Percentiles rank a stretch among this genome's conserved stretches.
Evolutionary conservation across 2,329 filamentous ascomycete species (phyloP).

Genomic region (Fonsecaea multimorphosa): DNA sequence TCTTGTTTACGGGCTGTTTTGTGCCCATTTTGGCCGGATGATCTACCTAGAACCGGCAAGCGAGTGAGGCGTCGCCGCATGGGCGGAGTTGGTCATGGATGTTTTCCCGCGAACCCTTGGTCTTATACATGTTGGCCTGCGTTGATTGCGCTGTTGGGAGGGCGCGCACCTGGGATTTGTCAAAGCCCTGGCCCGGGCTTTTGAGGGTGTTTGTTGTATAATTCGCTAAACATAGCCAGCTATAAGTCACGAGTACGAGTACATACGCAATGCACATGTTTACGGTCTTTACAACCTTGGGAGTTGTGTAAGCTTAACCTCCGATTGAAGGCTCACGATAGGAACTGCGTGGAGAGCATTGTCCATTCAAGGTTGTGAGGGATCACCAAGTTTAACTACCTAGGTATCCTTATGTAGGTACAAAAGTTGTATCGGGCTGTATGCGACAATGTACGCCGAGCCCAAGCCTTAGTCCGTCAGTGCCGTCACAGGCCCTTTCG

Average conservation of each 20-base stretch:
- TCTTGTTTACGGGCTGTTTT: neutral
- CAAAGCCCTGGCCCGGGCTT: neutral
- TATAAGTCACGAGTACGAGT: neutral
- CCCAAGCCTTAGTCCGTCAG: too few species aligned
- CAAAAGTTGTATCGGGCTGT: neutral
- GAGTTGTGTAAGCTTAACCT: neutral
- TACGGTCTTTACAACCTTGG: neutral
- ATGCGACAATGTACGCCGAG: too few species aligned
- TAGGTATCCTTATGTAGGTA: too few species aligned
- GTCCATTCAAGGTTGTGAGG: too few species aligned
- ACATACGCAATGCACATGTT: neutral
- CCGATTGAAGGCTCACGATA: neutral
- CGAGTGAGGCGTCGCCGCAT: neutral
- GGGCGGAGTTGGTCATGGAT: neutral
- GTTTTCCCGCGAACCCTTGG: neutral
- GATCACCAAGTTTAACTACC: too few species aligned
- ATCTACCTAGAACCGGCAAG: neutral
- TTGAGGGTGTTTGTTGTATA: neutral
- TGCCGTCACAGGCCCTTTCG: too few species aligned
- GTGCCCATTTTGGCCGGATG: neutral
- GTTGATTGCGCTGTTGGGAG: neutral
- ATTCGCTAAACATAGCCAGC: neutral
- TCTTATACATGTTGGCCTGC: neutral
- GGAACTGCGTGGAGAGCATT: neutral
- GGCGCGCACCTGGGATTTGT: neutral